Evolutionary conservation across 371 early-diverging fungal genomes (phyloP).

Genomic region (Cokeromyces recurvatus): DNA sequence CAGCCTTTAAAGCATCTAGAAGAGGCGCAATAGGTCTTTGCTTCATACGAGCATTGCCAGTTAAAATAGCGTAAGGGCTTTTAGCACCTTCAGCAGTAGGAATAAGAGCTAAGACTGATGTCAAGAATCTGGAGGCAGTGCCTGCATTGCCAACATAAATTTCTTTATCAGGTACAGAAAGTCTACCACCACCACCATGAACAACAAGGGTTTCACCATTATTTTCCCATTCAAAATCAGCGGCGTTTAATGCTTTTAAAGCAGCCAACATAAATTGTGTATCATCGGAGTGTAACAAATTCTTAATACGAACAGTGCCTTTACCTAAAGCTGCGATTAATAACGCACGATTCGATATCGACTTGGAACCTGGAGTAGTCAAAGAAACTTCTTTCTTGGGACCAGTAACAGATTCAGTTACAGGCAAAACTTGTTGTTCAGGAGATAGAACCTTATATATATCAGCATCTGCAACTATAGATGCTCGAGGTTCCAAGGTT

Average conservation of each 20-base stretch:
- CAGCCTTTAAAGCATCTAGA: slow-evolving; percentile 76
- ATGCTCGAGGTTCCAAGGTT: slow-evolving; percentile 80
- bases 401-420: slow-evolving; percentile 44
- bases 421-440: slow-evolving; percentile 69
- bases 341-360: slow-evolving; percentile 94
- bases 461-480: slow-evolving; percentile 75
- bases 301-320: slow-evolving; percentile 80
- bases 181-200: slow-evolving; percentile 70
- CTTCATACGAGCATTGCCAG: slow-evolving; percentile 98
- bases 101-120: slow-evolving; percentile 81
- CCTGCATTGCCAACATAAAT: slow-evolving; percentile 97
- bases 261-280: slow-evolving; percentile 96
- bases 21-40: slow-evolving; percentile 92
- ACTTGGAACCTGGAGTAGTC: slow-evolving; percentile 93
- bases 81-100: slow-evolving; percentile 38
- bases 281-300: slow-evolving; percentile 94
- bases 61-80: slow-evolving; percentile 59
- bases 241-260: slow-evolving; percentile 81
- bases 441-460: slow-evolving; percentile 81
- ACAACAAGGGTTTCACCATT: slow-evolving; percentile 88
- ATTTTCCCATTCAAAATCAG: slow-evolving; percentile 88
- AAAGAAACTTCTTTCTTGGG: slow-evolving; percentile 50
- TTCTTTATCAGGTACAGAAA: slow-evolving; percentile 74
- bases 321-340: slow-evolving; percentile 87
- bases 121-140: slow-evolving; percentile 95